phyloP scores from a whole-genome alignment of 2,329 filamentous ascomycete genomes.

The Aspergillus fructus region DNA sequence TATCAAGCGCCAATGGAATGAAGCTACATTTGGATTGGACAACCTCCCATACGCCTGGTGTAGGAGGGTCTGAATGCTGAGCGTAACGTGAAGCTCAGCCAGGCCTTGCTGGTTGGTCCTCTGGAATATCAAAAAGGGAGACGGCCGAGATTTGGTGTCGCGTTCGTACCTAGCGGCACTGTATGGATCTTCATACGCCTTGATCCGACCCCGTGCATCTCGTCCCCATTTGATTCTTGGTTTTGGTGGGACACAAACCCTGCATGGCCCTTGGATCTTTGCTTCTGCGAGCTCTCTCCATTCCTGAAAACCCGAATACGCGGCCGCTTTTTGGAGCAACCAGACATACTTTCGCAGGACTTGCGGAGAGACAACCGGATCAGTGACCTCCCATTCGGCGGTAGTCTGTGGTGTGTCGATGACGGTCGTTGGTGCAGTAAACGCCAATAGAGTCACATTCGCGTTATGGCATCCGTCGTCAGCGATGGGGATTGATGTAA shows the following conservation, averaged over 20 bases:
- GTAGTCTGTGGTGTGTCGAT: slow-evolving; percentile 18
- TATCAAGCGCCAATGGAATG: slow-evolving; percentile 48
- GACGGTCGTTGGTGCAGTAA: slow-evolving; percentile 20
- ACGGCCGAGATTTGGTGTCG: slow-evolving; percentile 49
- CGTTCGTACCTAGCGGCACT: slow-evolving; percentile 53
- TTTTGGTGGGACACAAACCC: slow-evolving; percentile 32
- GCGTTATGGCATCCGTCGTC: slow-evolving; percentile 29
- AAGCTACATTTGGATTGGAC: slow-evolving; percentile 13
- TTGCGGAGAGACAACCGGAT: slow-evolving; percentile 26
- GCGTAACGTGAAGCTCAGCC: slow-evolving; percentile 39
- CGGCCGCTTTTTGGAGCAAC: slow-evolving; percentile 31
- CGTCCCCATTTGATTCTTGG: slow-evolving; percentile 36
- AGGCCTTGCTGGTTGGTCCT: slow-evolving; percentile 28
- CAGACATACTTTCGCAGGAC: slow-evolving; percentile 31
- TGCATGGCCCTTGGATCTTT: slow-evolving; percentile 18
- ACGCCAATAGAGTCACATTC: slow-evolving; percentile 32
- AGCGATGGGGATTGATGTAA: slow-evolving; percentile 14
- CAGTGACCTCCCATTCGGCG: slow-evolving; percentile 27
- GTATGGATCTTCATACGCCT: slow-evolving; percentile 52
- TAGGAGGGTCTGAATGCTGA: slow-evolving; percentile 39
- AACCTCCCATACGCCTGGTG: slow-evolving; percentile 37
- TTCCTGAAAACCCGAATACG: slow-evolving; percentile 24
- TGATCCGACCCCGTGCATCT: slow-evolving; percentile 29
- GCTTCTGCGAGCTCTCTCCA: slow-evolving; percentile 26
- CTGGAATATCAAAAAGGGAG: slow-evolving; percentile 43